Evolutionary conservation across 805 yeast species (phyloP).

Genomic region (Kluyveromyces siamensis): DNA sequence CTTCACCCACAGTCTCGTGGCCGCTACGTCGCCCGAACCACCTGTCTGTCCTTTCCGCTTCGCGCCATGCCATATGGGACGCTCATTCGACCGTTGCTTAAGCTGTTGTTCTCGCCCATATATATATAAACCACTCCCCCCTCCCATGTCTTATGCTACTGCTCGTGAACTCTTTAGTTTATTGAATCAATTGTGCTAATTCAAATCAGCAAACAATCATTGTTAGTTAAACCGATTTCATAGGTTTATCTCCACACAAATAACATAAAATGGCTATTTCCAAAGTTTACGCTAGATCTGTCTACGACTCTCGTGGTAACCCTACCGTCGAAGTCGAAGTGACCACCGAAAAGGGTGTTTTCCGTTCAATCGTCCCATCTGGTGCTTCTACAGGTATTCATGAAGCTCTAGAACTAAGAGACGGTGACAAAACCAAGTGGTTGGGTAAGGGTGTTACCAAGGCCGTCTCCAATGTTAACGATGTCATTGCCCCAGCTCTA

Average conservation of each 20-base stretch:
- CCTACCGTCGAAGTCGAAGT: slow-evolving; percentile 99
- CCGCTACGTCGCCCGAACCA: no score
- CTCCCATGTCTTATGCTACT: not conserved
- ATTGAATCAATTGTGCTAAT: not conserved
- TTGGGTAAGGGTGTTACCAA: slow-evolving; percentile 96
- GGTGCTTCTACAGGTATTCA: slow-evolving; percentile 99
- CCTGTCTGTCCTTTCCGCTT: not conserved
- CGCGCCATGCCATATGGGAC: not conserved
- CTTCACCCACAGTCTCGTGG: no score
- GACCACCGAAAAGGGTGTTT: slow-evolving; percentile 83
- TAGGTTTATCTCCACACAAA: not conserved
- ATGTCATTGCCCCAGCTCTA: slow-evolving; percentile 89
- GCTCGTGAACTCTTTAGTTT: not conserved
- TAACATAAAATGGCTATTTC: slow-evolving; percentile 59
- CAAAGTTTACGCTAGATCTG: slow-evolving; percentile 89
- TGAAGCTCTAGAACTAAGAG: slow-evolving; percentile 98
- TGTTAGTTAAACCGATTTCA: no score
- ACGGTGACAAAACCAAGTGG: slow-evolving; percentile 96
- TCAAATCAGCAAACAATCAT: no score
- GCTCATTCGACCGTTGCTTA: no score
- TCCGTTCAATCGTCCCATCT: slow-evolving; percentile 97
- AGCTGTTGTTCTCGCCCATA: not conserved
- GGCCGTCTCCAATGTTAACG: slow-evolving; percentile 95
- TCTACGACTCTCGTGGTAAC: slow-evolving; percentile 99
- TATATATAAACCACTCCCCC: not conserved